Base-by-base conservation (phyloP, 495 filamentous ascomycete genomes). In the Penicillium crystallinum region DNA sequence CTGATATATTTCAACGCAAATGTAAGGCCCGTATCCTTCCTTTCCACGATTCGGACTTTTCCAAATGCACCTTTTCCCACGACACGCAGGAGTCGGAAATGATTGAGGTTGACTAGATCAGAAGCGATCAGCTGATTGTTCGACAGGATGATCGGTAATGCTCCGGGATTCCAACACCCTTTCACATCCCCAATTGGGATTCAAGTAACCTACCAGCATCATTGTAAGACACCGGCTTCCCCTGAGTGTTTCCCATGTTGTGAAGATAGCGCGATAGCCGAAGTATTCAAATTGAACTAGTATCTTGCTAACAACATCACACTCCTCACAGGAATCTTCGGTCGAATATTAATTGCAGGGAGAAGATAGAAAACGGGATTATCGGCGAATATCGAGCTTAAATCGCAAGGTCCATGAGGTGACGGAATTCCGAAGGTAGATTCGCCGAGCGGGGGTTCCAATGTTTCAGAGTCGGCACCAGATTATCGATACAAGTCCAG, bases 1-100 rank as follows among this genome's bases (percentile, higher is more conserved):
- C 93, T 86, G 46, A 98, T 97, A 69, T 98, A 97, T 65, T 97
- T 98, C 38, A 98, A 77, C 4, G 93, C 93, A 66, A 98, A 98
- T 7, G 91, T 91, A 65, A 88, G 84, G 39, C 85, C 86, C 1
- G 92, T 95, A 66, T 98, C 93, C 69, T 97, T 98, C 55, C 91
- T 81, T 76, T 98, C 93, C 59, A 98, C 93, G 59, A 98, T 98
- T 52, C 93, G 86, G 53, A 98, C 93, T 69, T 98, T 98, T 54
- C 93, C 93, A 70, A 98, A 98, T 17, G 93, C 95, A 62, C 93
- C 93, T 66, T 96, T 95, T 42, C 93, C 93, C 49, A 98, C 93
- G 53, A 98, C 93, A 61, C 93, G 85, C 30, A 97, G 77, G 22
- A 98, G 81, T 58, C 91, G 87, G 66, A 98, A 98, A 67, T 98